Evolutionary conservation across 2,329 filamentous ascomycete genomes (phyloP), one percentile per base, ranked within the genome.

Genomic region (Ophiosphaerella korrae): DNA sequence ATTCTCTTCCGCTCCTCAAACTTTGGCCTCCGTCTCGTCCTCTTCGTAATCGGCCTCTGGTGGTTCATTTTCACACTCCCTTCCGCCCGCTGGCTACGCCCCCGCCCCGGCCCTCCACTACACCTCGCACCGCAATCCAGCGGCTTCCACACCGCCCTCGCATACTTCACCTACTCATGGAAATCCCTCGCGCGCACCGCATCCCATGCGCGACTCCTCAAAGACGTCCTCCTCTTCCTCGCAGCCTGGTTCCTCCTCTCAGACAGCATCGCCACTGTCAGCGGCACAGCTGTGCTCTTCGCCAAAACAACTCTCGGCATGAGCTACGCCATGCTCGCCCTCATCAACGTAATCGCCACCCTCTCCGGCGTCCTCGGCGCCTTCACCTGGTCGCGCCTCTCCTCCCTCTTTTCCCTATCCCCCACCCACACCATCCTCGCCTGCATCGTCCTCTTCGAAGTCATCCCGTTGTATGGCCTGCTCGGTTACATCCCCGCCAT

Each of bases 261-360:
- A 6, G 94, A 99, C 66, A 92, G 90, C 36, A 92, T 97, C 57
- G 94, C 94, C 7, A 97, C 94, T 0, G 93, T 96, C 0, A 94
- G 90, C 31, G 93, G 92, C 12, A 97, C 94, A 0, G 94, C 94
- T 0, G 92, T 97, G 24, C 81, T 99, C 8, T 99, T 97, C 71
- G 94, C 93, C 35, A 97, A 97, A 76, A 97, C 93, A 0, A 86
- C 92, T 57, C 80, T 99, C 8, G 85, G 89, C 58, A 99, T 99
- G 94, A 83, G 87, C 51, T 87, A 92, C 1, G 91, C 90, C 74
- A 89, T 90, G 2, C 77, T 99, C 21, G 94, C 91, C 5, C 81
- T 97, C 70, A 97, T 99, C 72, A 96, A 92, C 66, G 91, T 97
- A 46, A 92, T 97, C 60, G 90, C 89, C 32, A 97, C 93, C 11